phyloP scores from a whole-genome alignment of 306 rosid species.

The Carpinus fangiana region DNA sequence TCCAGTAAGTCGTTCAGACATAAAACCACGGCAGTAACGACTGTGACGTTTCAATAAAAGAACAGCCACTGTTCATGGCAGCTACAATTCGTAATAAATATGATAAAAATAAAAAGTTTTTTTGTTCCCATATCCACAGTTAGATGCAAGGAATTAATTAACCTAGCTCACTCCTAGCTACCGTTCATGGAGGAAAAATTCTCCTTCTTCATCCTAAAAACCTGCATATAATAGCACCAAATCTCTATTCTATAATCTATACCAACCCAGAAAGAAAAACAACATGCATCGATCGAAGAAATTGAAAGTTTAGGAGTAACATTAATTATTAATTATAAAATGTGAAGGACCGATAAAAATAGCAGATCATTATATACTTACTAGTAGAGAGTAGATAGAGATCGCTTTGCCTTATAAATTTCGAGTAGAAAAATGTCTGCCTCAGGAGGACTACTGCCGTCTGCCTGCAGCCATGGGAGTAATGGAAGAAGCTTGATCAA shows the following conservation, averaged over 20 bases:
- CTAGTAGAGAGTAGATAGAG: background rate
- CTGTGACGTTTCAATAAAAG: background rate
- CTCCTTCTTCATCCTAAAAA: too few species aligned
- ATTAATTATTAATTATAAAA: too few species aligned
- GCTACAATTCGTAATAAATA: background rate
- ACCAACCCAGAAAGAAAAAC: too few species aligned
- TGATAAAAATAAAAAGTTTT: background rate
- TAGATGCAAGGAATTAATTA: too few species aligned
- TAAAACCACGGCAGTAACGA: background rate
- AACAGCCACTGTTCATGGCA: background rate
- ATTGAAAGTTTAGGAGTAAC: too few species aligned
- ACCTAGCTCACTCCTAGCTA: too few species aligned
- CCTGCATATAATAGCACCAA: too few species aligned
- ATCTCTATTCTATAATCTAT: too few species aligned
- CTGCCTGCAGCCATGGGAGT: background rate
- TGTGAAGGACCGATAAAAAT: too few species aligned
- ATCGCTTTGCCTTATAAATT: background rate
- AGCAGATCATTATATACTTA: background rate
- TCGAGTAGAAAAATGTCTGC: background rate
- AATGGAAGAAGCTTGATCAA: background rate
- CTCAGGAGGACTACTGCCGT: background rate
- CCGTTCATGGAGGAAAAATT: too few species aligned
- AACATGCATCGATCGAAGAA: too few species aligned
- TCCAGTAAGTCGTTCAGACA: background rate
- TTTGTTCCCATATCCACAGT: too few species aligned